These are phyloP conservation scores for Saitozyma podzolica DNA, from an alignment of 768 basidiomycete species.

Conservation along the genomic window DNA sequence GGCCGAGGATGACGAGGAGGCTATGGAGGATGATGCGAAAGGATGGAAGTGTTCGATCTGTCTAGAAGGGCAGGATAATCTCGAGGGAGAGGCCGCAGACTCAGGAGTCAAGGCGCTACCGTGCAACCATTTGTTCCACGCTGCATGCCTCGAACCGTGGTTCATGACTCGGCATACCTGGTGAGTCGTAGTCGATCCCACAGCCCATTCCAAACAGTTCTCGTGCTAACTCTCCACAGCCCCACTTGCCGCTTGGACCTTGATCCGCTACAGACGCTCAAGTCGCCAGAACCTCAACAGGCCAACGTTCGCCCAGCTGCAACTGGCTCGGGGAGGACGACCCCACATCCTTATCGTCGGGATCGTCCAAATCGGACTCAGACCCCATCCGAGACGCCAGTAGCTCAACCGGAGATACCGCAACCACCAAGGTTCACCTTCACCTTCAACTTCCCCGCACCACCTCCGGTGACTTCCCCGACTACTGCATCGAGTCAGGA, in stretches of 20 bases:
- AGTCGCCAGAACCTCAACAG: slow-evolving; percentile 2
- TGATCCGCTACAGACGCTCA: slow-evolving; percentile 40
- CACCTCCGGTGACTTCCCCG: background rate
- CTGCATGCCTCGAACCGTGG: slow-evolving; percentile 37
- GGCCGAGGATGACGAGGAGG: slow-evolving; percentile 23
- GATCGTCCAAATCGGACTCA: background rate
- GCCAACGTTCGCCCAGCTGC: slow-evolving; percentile 12
- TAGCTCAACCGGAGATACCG: background rate
- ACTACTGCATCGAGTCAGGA: background rate
- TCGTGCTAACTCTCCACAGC: slow-evolving; percentile 14
- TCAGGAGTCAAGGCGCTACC: slow-evolving; percentile 37
- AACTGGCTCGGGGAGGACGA: slow-evolving; percentile 14
- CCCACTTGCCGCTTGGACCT: slow-evolving; percentile 43
- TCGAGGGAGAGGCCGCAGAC: background rate
- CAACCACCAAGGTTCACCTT: background rate
- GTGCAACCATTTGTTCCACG: slow-evolving; percentile 47
- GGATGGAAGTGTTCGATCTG: slow-evolving; percentile 48
- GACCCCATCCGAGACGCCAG: background rate
- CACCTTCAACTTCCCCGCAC: background rate
- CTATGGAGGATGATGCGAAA: slow-evolving; percentile 19
- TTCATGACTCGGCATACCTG: slow-evolving; percentile 37
- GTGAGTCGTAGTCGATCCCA: slow-evolving; percentile 14
- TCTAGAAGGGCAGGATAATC: slow-evolving; percentile 27
- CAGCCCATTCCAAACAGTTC: background rate
- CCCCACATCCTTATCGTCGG: slow-evolving; percentile 27